phyloP scores from a whole-genome alignment of 306 rosid genomes.

The Acacia melanoxylon region DNA sequence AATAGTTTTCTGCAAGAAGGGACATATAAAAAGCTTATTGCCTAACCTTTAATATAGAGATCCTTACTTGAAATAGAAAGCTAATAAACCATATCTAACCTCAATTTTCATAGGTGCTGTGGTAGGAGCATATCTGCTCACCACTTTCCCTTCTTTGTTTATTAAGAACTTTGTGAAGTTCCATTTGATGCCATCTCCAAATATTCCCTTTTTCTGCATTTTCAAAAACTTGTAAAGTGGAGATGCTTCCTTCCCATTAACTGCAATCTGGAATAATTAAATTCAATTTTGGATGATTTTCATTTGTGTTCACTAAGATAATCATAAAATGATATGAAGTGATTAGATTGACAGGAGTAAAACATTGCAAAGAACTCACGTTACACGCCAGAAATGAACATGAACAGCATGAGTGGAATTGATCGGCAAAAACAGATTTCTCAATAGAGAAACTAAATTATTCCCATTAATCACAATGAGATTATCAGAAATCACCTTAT shows the following conservation, averaged over 20 bases:
- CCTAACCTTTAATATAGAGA: neutral
- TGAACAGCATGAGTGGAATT: slow-evolving; percentile 1
- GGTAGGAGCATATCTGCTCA: slow-evolving; percentile 86
- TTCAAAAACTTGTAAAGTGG: slow-evolving; percentile 78
- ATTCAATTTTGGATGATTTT: slow-evolving; percentile 21
- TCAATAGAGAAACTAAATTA: neutral
- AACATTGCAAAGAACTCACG: neutral
- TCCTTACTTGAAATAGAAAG: slow-evolving; percentile 12
- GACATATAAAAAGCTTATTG: slow-evolving; percentile 17
- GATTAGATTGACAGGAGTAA: neutral
- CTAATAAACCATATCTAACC: slow-evolving; percentile 47
- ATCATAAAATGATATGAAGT: slow-evolving; percentile 14
- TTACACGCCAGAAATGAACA: slow-evolving; percentile 3
- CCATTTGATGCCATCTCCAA: slow-evolving; percentile 90
- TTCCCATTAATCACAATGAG: neutral
- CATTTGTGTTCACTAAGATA: neutral
- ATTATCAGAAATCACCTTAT: slow-evolving; percentile 60
- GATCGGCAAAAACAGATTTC: neutral
- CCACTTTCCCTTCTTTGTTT: slow-evolving; percentile 83
- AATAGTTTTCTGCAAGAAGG: slow-evolving; percentile 77
- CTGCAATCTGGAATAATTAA: slow-evolving; percentile 56
- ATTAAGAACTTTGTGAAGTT: slow-evolving; percentile 91
- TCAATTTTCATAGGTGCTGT: slow-evolving; percentile 81
- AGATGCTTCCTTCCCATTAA: slow-evolving; percentile 73
- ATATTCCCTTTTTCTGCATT: slow-evolving; percentile 68